Base-by-base conservation (phyloP, 441 rosid genomes). In the Populus hybrid region DNA sequence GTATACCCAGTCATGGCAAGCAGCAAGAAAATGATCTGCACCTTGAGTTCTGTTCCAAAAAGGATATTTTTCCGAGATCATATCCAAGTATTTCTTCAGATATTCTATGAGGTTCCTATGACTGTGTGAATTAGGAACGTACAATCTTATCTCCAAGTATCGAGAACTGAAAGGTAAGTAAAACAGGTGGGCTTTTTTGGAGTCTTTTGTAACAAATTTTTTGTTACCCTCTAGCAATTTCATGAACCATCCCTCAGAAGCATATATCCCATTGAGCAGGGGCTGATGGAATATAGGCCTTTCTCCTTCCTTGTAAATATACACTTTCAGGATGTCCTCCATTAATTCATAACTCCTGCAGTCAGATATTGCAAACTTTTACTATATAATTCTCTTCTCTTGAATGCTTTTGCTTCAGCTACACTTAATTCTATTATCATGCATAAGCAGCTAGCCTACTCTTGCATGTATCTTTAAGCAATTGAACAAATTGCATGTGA, bases 191-290 rank as follows among this genome's bases (percentile, higher is more conserved):
- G 98, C 98, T 70, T 86, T 89, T 75, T 86, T 83, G 10, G 94
- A 84, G 73, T 86, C 38, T 75, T 83, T 91, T 1, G 94, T 90
- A 74, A 90, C 87, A 82, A 91, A 89, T 71, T 83, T 84, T 86
- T 80, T 88, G 90, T 85, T 89, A 67, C 86, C 78, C 81, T 91
- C 85, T 76, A 95, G 82, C 72, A 79, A 88, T 86, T 87, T 95
- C 98, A 95, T 95, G 84, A 95, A 95, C 98, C 98, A 95, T 78
- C 98, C 98, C 76, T 95, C 98, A 3, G 98, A 93, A 78, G 98
- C 95, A 81, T 95, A 95, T 86, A 95, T 93, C 61, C 98, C 98
- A 83, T 88, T 71, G 32, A 93, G 89, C 26, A 83, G 78, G 1
- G 98, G 94, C 70, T 68, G 80, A 79, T 95, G 98, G 30, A 95